phyloP scores from a whole-genome alignment of 83 land plant genomes.

The Thuja plicata region DNA sequence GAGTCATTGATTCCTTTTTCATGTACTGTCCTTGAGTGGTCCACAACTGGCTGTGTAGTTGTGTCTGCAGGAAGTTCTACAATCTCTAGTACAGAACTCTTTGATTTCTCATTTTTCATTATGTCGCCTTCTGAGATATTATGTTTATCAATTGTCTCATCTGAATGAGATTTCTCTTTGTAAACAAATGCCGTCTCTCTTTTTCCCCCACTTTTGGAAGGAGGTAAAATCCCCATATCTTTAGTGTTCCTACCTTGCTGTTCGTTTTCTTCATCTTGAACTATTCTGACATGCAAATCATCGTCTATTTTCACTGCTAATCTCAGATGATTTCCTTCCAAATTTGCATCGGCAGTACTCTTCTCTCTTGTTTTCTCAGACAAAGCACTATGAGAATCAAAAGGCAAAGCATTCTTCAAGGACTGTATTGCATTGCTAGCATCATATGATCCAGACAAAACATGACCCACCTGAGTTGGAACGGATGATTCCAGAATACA shows the following conservation, averaged over 20 bases:
- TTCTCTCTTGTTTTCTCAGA: background rate
- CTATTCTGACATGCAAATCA: background rate
- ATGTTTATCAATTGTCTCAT: background rate
- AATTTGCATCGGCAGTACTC: background rate
- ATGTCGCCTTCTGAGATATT: background rate
- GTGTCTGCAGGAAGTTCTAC: background rate
- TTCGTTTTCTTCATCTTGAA: slow-evolving; percentile 7
- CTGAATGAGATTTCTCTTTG: background rate
- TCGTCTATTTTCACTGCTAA: slow-evolving; percentile 1
- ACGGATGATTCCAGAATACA: background rate
- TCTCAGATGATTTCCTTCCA: slow-evolving; percentile 9
- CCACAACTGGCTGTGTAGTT: background rate
- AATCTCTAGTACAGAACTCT: background rate
- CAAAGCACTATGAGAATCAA: background rate
- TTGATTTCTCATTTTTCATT: background rate
- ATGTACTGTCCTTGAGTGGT: background rate
- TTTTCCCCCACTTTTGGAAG: background rate
- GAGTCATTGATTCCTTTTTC: background rate
- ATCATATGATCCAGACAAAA: background rate
- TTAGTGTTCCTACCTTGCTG: background rate
- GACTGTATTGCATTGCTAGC: background rate
- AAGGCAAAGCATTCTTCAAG: background rate
- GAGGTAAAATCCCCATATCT: background rate
- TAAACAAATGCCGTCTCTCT: background rate
- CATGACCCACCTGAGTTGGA: slow-evolving; percentile 4